Evolutionary conservation across 257 asterid species (phyloP).

Genomic region (Capsicum pubescens): DNA sequence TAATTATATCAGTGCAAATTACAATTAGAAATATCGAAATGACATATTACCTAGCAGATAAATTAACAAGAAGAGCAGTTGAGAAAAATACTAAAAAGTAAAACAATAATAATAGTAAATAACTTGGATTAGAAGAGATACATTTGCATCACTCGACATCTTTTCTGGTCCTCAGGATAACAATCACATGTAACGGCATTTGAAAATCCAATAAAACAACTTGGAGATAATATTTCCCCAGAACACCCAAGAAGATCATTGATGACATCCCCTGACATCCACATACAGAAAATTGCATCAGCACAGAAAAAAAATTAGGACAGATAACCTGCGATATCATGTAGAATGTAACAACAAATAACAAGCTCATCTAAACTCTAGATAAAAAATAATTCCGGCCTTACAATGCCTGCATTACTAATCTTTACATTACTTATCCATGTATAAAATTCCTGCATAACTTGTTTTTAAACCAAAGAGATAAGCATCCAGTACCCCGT

Average conservation of each 20-base stretch:
- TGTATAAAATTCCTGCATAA: no score
- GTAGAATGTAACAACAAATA: no score
- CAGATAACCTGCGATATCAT: not conserved
- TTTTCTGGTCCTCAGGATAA: not conserved
- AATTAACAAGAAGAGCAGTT: not conserved
- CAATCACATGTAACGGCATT: not conserved
- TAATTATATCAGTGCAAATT: not conserved
- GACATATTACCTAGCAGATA: not conserved
- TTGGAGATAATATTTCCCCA: no score
- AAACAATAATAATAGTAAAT: not conserved
- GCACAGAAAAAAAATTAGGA: not conserved
- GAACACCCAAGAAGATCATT: not conserved
- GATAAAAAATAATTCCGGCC: no score
- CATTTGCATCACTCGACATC: not conserved
- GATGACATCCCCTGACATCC: slow-evolving; percentile 19
- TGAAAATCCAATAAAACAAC: not conserved
- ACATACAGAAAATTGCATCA: not conserved
- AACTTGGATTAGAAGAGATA: not conserved
- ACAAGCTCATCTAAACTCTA: no score
- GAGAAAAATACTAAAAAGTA: not conserved
- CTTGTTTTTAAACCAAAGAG: no score
- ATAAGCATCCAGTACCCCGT: no score
- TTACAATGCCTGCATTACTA: no score
- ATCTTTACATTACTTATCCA: no score
- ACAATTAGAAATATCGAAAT: not conserved